phyloP scores from a whole-genome alignment of 1,139 yeast genomes.

The Yamadazyma blattariae region DNA sequence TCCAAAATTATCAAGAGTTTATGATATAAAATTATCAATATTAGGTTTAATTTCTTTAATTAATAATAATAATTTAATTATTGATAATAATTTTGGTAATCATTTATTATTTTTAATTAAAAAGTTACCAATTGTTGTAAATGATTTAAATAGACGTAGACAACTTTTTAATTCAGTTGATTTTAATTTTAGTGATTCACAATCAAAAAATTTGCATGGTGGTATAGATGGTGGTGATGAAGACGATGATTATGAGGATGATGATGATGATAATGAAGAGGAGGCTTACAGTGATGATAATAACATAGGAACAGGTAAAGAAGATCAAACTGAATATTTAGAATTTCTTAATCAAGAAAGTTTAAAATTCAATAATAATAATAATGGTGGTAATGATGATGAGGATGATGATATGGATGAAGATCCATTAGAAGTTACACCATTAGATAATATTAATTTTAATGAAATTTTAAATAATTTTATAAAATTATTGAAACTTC shows the following conservation, averaged over 20 bases:
- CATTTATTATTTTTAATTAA: conserved; percentile 28
- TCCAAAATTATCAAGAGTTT: conserved; percentile 65
- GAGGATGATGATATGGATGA: conserved; percentile 61
- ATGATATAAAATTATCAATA: conserved; percentile 73
- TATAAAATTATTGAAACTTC: conserved; percentile 12
- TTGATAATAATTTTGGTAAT: conserved; percentile 12
- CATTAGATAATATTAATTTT: conserved; percentile 72
- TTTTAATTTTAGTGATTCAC: conserved; percentile 16
- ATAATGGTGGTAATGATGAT: conserved; percentile 71
- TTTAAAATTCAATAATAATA: conserved; percentile 42
- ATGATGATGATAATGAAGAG: conserved; percentile 29
- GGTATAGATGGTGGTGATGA: conserved; percentile 14
- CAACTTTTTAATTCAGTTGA: conserved; percentile 38
- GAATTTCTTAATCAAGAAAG: conserved; percentile 35
- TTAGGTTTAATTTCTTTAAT: conserved; percentile 64
- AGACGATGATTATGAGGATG: conserved; percentile 42
- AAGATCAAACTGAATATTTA: conserved; percentile 34
- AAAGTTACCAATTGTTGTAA: conserved; percentile 69
- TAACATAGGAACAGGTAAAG: conserved; percentile 27
- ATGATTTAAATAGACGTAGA: conserved; percentile 59
- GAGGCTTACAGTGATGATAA: conserved; percentile 30
- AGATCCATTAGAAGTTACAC: conserved; percentile 77
- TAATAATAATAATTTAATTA: conserved; percentile 20
- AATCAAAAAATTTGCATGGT: background rate
- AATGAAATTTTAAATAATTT: conserved; percentile 28